These are phyloP conservation scores for Stereum hirsutum DNA, from an alignment of 1,284 basidiomycete species.

Conservation along the genomic window DNA sequence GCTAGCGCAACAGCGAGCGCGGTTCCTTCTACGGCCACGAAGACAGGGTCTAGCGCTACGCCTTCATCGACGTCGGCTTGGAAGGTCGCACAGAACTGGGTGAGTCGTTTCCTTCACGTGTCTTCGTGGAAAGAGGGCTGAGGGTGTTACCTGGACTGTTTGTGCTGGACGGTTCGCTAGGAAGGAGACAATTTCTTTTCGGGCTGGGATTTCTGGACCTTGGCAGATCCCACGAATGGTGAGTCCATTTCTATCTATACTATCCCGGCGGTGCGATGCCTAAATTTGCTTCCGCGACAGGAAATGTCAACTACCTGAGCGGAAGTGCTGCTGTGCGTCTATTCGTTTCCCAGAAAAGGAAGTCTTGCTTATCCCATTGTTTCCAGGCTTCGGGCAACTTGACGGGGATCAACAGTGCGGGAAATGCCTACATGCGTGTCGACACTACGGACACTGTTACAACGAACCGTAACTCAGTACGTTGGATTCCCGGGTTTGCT, in stretches of 20 bases:
- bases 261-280: too few relatives aligned
- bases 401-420: slow-evolving; percentile 50
- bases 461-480: slow-evolving; percentile 41
- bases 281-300: too few relatives aligned
- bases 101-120: slow-evolving; percentile 11
- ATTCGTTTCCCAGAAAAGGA: too few relatives aligned
- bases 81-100: slow-evolving; percentile 25
- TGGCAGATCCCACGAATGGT: slow-evolving; percentile 75
- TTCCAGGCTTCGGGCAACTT: slow-evolving; percentile 30
- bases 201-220: slow-evolving; percentile 70
- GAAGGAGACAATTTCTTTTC: slow-evolving; percentile 67
- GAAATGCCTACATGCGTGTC: slow-evolving; percentile 75
- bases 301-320: too few relatives aligned
- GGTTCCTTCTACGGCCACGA: neutral
- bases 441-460: slow-evolving; percentile 70
- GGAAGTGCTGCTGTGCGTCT: too few relatives aligned
- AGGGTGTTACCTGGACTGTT: neutral
- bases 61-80: slow-evolving; percentile 13
- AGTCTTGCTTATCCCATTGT: too few relatives aligned
- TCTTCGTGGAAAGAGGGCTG: neutral
- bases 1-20: neutral
- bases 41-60: slow-evolving; percentile 3
- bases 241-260: too few relatives aligned
- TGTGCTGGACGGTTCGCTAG: slow-evolving; percentile 21
- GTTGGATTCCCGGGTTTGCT: too few relatives aligned